Conservation (phyloP, 768 basidiomycete genomes). For the Postia placenta region DNA sequence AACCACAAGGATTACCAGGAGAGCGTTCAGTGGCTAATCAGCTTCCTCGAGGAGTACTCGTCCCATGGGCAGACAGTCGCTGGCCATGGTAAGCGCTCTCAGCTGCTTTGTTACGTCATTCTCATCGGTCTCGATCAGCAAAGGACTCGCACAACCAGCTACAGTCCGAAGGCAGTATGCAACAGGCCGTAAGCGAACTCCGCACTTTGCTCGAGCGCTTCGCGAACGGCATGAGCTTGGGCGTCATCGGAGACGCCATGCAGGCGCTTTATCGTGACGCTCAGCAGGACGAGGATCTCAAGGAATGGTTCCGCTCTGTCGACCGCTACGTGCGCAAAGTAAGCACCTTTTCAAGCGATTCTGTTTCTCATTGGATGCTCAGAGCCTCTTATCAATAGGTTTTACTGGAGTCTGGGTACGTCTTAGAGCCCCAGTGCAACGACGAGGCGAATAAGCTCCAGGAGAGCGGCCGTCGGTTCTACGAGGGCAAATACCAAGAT, state of each 20-base stretch:
- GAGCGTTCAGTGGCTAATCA: slow-evolving; percentile 68
- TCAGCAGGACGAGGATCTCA: slow-evolving; percentile 65
- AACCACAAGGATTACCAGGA: slow-evolving; percentile 88
- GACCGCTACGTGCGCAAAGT: slow-evolving; percentile 64
- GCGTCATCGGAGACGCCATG: slow-evolving; percentile 63
- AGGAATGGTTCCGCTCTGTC: slow-evolving; percentile 63
- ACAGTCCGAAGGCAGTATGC: slow-evolving; percentile 48
- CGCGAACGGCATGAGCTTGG: slow-evolving; percentile 67
- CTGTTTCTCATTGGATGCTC: background rate
- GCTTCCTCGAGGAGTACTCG: slow-evolving; percentile 56
- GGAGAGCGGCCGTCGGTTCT: slow-evolving; percentile 73
- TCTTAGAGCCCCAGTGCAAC: slow-evolving; percentile 74
- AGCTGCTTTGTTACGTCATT: background rate
- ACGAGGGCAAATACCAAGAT: slow-evolving; percentile 61
- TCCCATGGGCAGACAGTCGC: slow-evolving; percentile 25
- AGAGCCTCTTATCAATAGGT: slow-evolving; percentile 32
- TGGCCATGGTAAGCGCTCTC: slow-evolving; percentile 7
- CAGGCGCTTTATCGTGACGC: slow-evolving; percentile 71
- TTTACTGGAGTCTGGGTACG: slow-evolving; percentile 77
- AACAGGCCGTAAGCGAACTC: slow-evolving; percentile 53
- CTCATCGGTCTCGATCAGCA: slow-evolving; percentile 1
- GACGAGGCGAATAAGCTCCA: slow-evolving; percentile 55
- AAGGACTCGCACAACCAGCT: slow-evolving; percentile 14
- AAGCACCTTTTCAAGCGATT: slow-evolving; percentile 5
- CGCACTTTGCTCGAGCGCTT: slow-evolving; percentile 87